Base-by-base conservation (phyloP, 305 asterid genomes). In the Ajuga reptans region DNA sequence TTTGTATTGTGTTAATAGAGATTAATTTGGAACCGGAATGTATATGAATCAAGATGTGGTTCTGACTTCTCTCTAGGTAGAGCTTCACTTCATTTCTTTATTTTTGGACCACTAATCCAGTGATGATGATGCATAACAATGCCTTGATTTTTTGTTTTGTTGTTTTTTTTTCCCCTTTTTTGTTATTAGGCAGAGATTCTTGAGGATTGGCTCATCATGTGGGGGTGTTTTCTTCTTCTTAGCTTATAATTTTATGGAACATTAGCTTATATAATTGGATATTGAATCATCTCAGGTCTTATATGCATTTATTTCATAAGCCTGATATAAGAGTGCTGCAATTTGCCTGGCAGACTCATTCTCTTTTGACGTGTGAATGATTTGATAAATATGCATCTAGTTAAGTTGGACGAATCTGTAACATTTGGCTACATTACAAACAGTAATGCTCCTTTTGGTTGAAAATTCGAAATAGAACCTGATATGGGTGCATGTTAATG, bases 61-160 rank as follows among this genome's bases (percentile, higher is more conserved):
- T 47, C 18, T 62, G 54, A 59, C 63, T 63, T 60, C 61, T 62
- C 51, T 67, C 11, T n/a, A 52, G 66, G 18, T 65, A 71, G 46
- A 16, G 9, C 52, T 43, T 43, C 47, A 5, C 3, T 64, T 49
- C 10, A 43, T 41, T 49, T 60, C 54, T 64, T n/a, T 51, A 37
- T 42, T 72, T 16, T 17, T 9, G 51, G n/a, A 21, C 31, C 21
- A 64, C 52, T 8, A 54, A 41, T 51, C 47, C 18, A 16, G 14
- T 33, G 57, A 58, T 52, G 55, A 61, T 61, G 55, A 61, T 61
- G 9, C 43, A 59, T 61, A 43, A 37, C 36, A 18, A 12, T 7
- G 36, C 17, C 17, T 60, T 24, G 37, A 14, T 14, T 31, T 31
- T 21, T 21, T 21, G 1, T 21, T 21, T 21, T 21, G 27, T 21